Base-by-base conservation (phyloP, 2,329 filamentous ascomycete genomes). In the Fusarium setosum region DNA sequence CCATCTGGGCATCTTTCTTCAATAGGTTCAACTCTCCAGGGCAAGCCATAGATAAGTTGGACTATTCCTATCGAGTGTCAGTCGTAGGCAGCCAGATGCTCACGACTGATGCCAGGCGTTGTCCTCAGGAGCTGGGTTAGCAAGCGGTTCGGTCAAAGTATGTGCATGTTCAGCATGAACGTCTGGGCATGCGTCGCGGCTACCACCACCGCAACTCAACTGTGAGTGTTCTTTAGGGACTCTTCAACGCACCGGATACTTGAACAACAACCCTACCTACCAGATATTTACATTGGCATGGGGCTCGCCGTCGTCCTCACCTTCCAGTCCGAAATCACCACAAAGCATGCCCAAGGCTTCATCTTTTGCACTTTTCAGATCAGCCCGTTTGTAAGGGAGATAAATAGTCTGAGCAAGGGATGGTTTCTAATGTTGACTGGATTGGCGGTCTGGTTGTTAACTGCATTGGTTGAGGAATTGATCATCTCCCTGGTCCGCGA, bases 251-350 rank as follows among this genome's bases (percentile, higher is more conserved):
- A 29, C 11, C 11, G 11, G 11, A 15, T n/a, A 26, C 26, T n/a
- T 29, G 26, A 29, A 29, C 26, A 5, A 11, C 32, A 15, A 13
- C 7, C 4, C 11, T 10, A 2, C 32, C 15, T 10, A 35, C 32
- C 15, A 35, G 32, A 77, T 52, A 45, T 76, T 20, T 80, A 80
- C 53, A 69, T 79, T 29, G 78, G 77, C 18, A 79, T 79, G 72
- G 78, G 80, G 60, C 69, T 80, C 7, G 70, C 77, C 1, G 68
- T 75, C 7, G 74, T 79, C 4, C 78, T 77, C 0, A 64, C 75
- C 2, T 72, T 69, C 32, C 74, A 77, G 53, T 73, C 75, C 4
- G 76, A 79, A 59, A 67, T 77, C 23, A 68, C 72, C 1, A 75
- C 75, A 0, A 58, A 61, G 1, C 48, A 57, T 12, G 60, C 71